A percentile compares a stretch with the other conserved stretches of the same genome.
phyloP scores from a whole-genome alignment of 1,139 yeast genomes.

The Blastobotrys illinoisensis region DNA sequence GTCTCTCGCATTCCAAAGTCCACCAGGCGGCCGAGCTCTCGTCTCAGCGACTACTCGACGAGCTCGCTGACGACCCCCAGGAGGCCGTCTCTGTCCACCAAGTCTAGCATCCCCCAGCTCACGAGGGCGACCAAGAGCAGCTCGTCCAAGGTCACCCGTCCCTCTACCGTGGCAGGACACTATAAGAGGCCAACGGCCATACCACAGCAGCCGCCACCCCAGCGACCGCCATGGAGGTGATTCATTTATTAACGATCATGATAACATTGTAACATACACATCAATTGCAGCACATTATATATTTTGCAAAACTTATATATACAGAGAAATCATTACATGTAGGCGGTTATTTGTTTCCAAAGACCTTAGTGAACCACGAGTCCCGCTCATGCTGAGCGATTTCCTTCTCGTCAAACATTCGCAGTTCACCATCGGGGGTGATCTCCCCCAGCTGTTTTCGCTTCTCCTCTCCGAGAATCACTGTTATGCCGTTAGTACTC shows the following conservation, averaged over 20 bases:
- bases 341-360: slow-evolving; percentile 29
- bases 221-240: background rate
- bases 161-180: background rate
- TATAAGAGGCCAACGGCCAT: background rate
- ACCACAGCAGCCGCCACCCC: background rate
- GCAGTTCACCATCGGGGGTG: slow-evolving; percentile 43
- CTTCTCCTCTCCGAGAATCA: slow-evolving; percentile 42
- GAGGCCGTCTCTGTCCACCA: background rate
- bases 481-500: slow-evolving; percentile 8
- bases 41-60: background rate
- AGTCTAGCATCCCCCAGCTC: background rate
- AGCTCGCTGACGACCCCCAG: background rate
- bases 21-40: background rate
- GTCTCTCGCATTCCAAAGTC: background rate
- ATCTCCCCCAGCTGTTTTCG: slow-evolving; percentile 45
- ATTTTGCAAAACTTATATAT: too few species aligned
- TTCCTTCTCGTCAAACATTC: slow-evolving; percentile 43
- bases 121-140: background rate
- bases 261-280: background rate
- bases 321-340: background rate
- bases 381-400: slow-evolving; percentile 34
- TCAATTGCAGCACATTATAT: too few species aligned
- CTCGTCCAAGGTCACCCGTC: background rate
- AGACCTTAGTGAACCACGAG: slow-evolving; percentile 38
- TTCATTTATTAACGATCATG: background rate